Evolutionary conservation across 306 rosid genomes (phyloP).

Genomic region (peach (Prunus persica)): DNA sequence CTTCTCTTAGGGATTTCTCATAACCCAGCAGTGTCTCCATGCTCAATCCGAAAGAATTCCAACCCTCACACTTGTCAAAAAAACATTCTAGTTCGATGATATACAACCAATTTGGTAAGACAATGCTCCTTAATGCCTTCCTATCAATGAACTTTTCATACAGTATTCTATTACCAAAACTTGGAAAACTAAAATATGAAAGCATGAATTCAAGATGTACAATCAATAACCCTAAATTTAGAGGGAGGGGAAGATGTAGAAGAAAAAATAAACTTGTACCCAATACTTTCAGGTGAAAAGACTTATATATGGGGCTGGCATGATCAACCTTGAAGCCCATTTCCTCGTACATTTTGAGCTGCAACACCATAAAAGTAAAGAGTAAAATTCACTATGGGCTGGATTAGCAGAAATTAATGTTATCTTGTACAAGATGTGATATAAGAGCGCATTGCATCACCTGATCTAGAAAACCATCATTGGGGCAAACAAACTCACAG

Average conservation of each 20-base stretch:
- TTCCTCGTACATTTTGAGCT: slow-evolving; percentile 83
- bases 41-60: background rate
- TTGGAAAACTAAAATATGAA: background rate
- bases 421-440: slow-evolving; percentile 13
- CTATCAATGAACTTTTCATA: background rate
- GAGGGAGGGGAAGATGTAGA: background rate
- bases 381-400: slow-evolving; percentile 15
- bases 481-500: slow-evolving; percentile 86
- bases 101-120: background rate
- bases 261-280: slow-evolving; percentile 40
- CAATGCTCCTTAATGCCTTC: background rate
- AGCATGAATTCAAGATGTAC: background rate
- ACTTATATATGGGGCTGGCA: slow-evolving; percentile 67
- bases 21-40: no score
- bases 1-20: background rate
- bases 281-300: slow-evolving; percentile 66
- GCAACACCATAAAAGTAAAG: slow-evolving; percentile 12
- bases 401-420: background rate
- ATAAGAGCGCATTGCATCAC: slow-evolving; percentile 35
- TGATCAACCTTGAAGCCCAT: slow-evolving; percentile 93
- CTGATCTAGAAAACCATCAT: slow-evolving; percentile 95
- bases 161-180: background rate
- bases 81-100: background rate
- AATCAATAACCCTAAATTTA: background rate
- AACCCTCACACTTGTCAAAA: background rate